Base-by-base conservation (phyloP, 1,284 basidiomycete species). In the Trichosporon sp. region DNA sequence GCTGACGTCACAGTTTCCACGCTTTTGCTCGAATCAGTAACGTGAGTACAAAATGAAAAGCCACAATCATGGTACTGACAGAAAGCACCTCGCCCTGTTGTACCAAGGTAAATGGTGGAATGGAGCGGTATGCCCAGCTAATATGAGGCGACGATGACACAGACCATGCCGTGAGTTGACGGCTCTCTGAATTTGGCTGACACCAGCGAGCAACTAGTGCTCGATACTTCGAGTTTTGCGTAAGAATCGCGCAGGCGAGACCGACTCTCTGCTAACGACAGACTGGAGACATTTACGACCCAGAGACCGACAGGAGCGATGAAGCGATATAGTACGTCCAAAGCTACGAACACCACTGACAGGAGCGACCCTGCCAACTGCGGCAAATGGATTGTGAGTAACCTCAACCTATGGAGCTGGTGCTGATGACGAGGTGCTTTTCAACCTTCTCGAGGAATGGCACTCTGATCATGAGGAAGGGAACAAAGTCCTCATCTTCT, bases 341-440 rank as follows among this genome's bases (percentile, higher is more conserved):
- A 3, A 13, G 0, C 12, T 1, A 15, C 62, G 66, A 18, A 69
- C 12, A 9, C 21, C 7, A 11, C 68, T 60, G 34, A 68, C 38
- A 4, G 23, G 64, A 82, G 83, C 51, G 80, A 85, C 31, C 75
- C 80, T 0, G 75, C 73, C 12, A 81, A 85, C 34, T 86, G 85
- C 68, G 86, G 85, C 9, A 86, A 86, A 73, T 86, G 86, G 85
- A 74, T 68, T 18, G 83, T 84, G 25, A 65, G 81, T 69, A n/a
- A n/a, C n/a, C n/a, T n/a, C n/a, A n/a, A n/a, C n/a, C n/a, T n/a
- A n/a, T n/a, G n/a, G n/a, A n/a, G n/a, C n/a, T n/a, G n/a, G n/a
- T n/a, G 11, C 23, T 18, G 32, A 13, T 3, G 12, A 18, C 4
- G 2, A 85, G 81, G 79, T 85, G 12, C 78, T 86, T 0, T 69